phyloP scores from a whole-genome alignment of 164 flowering plant genomes.

The Liriodendron chinense region DNA sequence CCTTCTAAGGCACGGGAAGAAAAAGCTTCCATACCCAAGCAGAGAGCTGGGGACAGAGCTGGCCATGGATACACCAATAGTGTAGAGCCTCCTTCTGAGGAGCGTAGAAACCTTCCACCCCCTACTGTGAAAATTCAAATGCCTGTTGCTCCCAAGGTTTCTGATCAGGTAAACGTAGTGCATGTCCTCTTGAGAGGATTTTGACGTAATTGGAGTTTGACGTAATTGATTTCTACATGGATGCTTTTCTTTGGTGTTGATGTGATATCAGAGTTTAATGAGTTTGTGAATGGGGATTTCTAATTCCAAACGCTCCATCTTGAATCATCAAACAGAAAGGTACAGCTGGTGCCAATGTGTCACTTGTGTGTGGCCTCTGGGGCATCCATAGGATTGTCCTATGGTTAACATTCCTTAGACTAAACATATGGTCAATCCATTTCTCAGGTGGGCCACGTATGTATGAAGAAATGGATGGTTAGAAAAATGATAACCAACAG shows the following conservation, averaged over 20 bases:
- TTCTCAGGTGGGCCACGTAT: neutral
- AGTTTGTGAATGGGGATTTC: neutral
- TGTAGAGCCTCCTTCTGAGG: slow-evolving; percentile 43
- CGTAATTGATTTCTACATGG: neutral
- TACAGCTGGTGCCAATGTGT: neutral
- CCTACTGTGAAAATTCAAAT: slow-evolving; percentile 26
- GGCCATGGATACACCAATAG: slow-evolving; percentile 29
- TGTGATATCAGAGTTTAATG: neutral
- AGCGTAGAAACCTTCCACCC: slow-evolving; percentile 37
- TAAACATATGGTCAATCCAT: neutral
- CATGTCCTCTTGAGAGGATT: neutral
- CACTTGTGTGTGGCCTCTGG: no score
- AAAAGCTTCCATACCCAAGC: slow-evolving; percentile 36
- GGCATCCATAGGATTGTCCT: no score
- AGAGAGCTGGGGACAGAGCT: slow-evolving; percentile 41
- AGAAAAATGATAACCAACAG: neutral
- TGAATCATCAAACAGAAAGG: neutral
- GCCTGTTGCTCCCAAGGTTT: slow-evolving; percentile 57
- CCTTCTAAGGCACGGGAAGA: slow-evolving; percentile 53
- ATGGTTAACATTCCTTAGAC: neutral
- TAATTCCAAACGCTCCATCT: neutral
- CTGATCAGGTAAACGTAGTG: slow-evolving; percentile 50
- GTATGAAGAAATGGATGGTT: neutral
- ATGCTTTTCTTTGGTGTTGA: neutral
- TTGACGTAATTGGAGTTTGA: neutral